Conservation (phyloP, 192 early-diverging fungal species). For the Coemansia sp. region DNA sequence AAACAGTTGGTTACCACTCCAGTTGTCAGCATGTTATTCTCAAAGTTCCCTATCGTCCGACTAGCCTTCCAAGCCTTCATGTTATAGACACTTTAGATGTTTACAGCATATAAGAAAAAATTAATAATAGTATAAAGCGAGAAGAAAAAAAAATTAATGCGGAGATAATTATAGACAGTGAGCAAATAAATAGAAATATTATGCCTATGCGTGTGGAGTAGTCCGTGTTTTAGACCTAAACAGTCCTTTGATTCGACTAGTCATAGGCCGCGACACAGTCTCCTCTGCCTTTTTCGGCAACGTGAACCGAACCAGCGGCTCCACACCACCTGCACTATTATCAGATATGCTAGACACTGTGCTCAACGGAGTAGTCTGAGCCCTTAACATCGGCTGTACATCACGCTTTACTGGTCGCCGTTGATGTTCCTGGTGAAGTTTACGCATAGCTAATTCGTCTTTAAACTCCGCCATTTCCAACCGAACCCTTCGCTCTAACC, state of each 20-base stretch:
- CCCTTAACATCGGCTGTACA: slow-evolving; percentile 16
- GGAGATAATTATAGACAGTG: not conserved
- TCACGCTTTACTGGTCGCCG: slow-evolving; percentile 28
- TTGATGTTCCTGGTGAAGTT: slow-evolving; percentile 42
- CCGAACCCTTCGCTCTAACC: slow-evolving; percentile 41
- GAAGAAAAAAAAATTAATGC: not conserved
- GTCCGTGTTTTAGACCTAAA: slow-evolving; percentile 45
- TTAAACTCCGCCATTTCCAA: slow-evolving; percentile 34
- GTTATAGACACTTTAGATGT: slow-evolving; percentile 19
- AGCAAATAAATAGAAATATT: not conserved
- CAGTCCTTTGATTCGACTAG: slow-evolving; percentile 39
- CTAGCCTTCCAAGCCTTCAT: slow-evolving; percentile 54
- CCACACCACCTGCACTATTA: slow-evolving; percentile 10
- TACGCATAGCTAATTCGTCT: slow-evolving; percentile 44
- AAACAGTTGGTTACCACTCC: slow-evolving; percentile 47
- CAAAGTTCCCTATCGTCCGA: slow-evolving; percentile 47
- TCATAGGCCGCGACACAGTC: slow-evolving; percentile 22
- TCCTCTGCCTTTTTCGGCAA: slow-evolving; percentile 22
- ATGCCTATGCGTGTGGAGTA: slow-evolving; percentile 19
- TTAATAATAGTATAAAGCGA: not conserved
- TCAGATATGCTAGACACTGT: not conserved
- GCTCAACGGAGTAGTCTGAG: slow-evolving; percentile 24
- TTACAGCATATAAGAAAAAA: slow-evolving; percentile 9
- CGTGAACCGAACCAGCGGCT: slow-evolving; percentile 30
- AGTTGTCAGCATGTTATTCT: slow-evolving; percentile 41